Evolutionary conservation across 2,329 filamentous ascomycete genomes (phyloP).

Genomic region (Hypomyces rosellus): DNA sequence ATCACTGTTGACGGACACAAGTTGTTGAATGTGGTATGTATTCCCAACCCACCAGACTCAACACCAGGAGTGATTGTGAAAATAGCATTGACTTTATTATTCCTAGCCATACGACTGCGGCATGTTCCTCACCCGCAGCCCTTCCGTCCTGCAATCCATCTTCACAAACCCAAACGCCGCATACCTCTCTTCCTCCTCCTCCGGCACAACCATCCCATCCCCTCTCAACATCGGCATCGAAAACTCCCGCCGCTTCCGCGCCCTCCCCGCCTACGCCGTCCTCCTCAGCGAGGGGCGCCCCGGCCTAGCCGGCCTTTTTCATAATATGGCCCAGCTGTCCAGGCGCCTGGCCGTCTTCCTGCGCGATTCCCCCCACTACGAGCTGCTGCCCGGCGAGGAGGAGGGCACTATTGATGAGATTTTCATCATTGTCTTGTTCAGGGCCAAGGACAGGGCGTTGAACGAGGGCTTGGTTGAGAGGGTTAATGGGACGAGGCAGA

Average conservation of each 20-base stretch:
- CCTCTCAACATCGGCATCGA: conserved; percentile 84
- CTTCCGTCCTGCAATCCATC: conserved; percentile 50
- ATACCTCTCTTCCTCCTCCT: conserved; percentile 55
- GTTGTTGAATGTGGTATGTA: conserved; percentile 73
- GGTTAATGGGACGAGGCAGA: conserved; percentile 67
- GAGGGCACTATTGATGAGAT: conserved; percentile 40
- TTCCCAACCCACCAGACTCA: background rate
- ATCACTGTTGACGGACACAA: conserved; percentile 87
- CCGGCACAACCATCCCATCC: conserved; percentile 53
- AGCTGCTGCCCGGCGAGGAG: conserved; percentile 52
- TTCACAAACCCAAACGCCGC: conserved; percentile 82
- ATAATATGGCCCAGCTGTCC: conserved; percentile 65
- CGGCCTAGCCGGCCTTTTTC: conserved; percentile 64
- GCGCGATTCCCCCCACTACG: conserved; percentile 53
- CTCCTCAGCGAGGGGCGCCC: conserved; percentile 65
- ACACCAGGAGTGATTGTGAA: background rate
- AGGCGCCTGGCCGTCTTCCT: conserved; percentile 61
- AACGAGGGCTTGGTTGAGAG: conserved; percentile 61
- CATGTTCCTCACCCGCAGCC: conserved; percentile 72
- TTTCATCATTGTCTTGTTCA: conserved; percentile 66
- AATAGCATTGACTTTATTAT: conserved; percentile 9
- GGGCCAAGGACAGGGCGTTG: conserved; percentile 54
- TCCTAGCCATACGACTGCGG: conserved; percentile 79
- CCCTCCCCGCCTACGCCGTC: conserved; percentile 80
- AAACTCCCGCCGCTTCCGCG: conserved; percentile 85